phyloP scores from a whole-genome alignment of 805 yeast species.

The Yamadazyma takamatsuzukensis region DNA sequence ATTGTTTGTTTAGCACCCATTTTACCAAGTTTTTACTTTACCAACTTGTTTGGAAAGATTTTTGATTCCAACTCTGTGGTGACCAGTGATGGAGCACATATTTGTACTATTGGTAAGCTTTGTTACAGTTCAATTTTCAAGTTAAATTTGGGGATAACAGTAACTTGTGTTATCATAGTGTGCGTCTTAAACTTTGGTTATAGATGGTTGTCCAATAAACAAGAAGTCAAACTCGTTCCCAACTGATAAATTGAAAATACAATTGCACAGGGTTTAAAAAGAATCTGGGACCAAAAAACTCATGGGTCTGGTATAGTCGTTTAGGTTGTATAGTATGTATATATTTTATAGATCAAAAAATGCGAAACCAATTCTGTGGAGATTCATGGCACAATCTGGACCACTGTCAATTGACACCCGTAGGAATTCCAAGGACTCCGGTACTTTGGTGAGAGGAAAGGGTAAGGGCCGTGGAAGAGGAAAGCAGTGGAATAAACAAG shows the following conservation, averaged over 20 bases:
- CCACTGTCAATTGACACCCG: too few species aligned
- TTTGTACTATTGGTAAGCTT: slow-evolving; percentile 29
- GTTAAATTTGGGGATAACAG: slow-evolving; percentile 23
- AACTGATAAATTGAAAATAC: too few species aligned
- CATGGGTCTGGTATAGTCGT: too few species aligned
- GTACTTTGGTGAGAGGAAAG: too few species aligned
- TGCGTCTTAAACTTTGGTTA: slow-evolving; percentile 11
- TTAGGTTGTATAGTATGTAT: too few species aligned
- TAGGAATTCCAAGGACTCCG: too few species aligned
- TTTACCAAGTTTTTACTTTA: slow-evolving; percentile 55
- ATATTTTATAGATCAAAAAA: too few species aligned
- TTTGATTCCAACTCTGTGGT: slow-evolving; percentile 47
- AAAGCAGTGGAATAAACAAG: neutral
- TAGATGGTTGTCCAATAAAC: slow-evolving; percentile 5
- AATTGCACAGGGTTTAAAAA: too few species aligned
- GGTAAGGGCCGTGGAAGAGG: neutral
- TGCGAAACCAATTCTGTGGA: too few species aligned
- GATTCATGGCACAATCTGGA: too few species aligned
- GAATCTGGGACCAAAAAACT: too few species aligned
- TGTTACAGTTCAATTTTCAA: slow-evolving; percentile 47
- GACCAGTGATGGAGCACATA: slow-evolving; percentile 8
- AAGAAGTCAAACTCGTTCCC: too few species aligned
- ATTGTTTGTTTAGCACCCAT: slow-evolving; percentile 64
- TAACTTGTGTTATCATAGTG: slow-evolving; percentile 12
- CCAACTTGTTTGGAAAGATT: slow-evolving; percentile 57